Base-by-base conservation (phyloP, 352 stramenopile species). In the Phytophthora tentaculata region DNA sequence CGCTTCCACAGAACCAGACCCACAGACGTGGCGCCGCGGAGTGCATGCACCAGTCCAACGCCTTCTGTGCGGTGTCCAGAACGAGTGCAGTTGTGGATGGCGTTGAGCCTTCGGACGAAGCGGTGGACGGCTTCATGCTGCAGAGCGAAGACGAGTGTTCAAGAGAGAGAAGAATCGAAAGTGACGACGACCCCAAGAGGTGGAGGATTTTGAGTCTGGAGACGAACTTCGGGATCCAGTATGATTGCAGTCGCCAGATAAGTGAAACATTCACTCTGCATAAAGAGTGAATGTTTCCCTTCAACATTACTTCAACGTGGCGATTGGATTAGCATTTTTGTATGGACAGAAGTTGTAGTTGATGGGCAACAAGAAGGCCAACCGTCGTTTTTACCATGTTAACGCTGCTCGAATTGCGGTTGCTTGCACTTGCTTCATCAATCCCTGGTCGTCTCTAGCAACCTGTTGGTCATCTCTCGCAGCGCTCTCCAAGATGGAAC, bases 21-120 rank as follows among this genome's bases (percentile, higher is more conserved):
- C 52, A 58, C 52, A 58, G 39, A 22, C 35, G 52, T 48, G 52
- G 52, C 5, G 16, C 53, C 17, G 37, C 53, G 16, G 39, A 60
- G 41, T 24, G 39, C 39, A 45, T 24, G 23, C 53, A 60, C 53
- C 53, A 60, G 37, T 23, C 4, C 12, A 60, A 19, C 20, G 35
- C 53, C 8, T 26, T 49, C 19, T 60, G 39, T 19, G 39, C 35
- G 20, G 35, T 35, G 50, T 56, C n/a, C 19, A 56, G 8, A 32
- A 26, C 52, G 39, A 58, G 24, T 35, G 52, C 10, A 44, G 50
- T 56, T 43, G 50, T 32, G 14, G 52, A 49, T 26, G 37, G 32
- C 39, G 22, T 49, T 4, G 39, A 16, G 2, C 16, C 28, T 29
- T 47, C 22, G 22, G 26, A 56, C 20, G 17, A 7, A 12, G 50